Evolutionary conservation across 2,329 filamentous ascomycete species (phyloP).

Genomic region (Nemania sp.): DNA sequence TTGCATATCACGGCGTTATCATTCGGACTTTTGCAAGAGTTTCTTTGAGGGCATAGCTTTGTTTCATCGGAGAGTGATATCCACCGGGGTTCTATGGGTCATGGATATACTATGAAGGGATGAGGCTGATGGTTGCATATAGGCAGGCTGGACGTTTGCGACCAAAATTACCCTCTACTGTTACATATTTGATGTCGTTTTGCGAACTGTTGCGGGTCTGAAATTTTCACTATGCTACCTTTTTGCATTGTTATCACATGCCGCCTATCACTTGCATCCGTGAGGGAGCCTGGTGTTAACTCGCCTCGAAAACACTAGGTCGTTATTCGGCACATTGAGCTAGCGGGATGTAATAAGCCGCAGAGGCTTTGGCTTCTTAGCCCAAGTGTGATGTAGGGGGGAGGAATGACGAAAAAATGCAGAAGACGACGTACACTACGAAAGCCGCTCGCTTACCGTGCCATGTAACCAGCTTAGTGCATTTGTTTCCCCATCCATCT

Average conservation of each 20-base stretch:
- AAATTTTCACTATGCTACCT: neutral
- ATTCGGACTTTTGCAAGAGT: slow-evolving; percentile 20
- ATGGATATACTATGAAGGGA: neutral
- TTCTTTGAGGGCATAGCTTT: slow-evolving; percentile 3
- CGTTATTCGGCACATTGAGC: neutral
- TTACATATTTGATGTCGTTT: neutral
- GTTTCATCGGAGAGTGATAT: slow-evolving; percentile 3
- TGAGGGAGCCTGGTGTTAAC: too few species aligned
- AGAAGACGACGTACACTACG: too few species aligned
- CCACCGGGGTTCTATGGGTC: neutral
- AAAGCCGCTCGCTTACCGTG: too few species aligned
- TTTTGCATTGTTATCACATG: too few species aligned
- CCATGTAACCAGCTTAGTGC: too few species aligned
- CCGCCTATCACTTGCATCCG: neutral
- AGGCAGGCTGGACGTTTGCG: neutral
- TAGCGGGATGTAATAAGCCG: neutral
- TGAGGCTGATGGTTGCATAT: neutral
- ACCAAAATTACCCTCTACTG: neutral
- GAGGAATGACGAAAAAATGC: too few species aligned
- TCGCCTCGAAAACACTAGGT: too few species aligned
- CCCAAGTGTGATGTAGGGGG: too few species aligned
- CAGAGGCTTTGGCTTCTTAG: too few species aligned
- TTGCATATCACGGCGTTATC: slow-evolving; percentile 27
- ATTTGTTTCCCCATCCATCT: too few species aligned
- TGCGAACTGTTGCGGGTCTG: neutral